A percentile compares a stretch with the other conserved stretches of the same genome.
Conservation (phyloP, 352 stramenopile species). For the Globisporangium abappressorium region DNA sequence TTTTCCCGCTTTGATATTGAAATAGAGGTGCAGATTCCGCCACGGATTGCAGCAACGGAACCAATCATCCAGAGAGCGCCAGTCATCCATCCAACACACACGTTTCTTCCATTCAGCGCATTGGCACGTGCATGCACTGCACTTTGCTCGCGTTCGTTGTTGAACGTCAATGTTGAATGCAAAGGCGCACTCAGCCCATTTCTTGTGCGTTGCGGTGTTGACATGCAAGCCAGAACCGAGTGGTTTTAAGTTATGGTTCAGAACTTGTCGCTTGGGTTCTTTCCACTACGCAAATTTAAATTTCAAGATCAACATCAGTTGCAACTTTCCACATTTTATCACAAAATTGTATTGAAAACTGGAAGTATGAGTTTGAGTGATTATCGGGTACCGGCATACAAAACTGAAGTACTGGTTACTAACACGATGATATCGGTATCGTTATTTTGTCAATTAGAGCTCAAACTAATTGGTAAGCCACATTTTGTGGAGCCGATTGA, state of each 20-base stretch:
- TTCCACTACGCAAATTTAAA: not conserved
- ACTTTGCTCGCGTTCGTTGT: not conserved
- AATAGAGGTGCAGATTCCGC: not conserved
- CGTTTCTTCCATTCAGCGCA: not conserved
- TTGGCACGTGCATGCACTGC: not conserved
- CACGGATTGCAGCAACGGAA: not conserved
- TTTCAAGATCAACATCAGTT: not conserved
- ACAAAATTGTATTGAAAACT: not conserved
- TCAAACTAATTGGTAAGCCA: conserved; percentile 3
- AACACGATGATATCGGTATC: not conserved
- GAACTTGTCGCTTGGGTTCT: not conserved
- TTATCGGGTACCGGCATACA: not conserved
- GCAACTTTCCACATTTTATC: not conserved
- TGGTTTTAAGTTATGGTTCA: no score
- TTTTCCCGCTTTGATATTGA: not conserved
- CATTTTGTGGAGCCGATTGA: conserved; percentile 1
- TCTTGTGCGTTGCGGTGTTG: not conserved
- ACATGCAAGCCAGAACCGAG: not conserved
- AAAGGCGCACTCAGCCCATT: not conserved
- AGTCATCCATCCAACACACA: not conserved
- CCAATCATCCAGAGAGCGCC: not conserved
- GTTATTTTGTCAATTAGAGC: not conserved
- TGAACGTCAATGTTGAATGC: not conserved
- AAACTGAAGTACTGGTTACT: not conserved
- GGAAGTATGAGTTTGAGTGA: not conserved